These are phyloP conservation scores for Aurifilum marmelostoma DNA, from an alignment of 2,329 filamentous ascomycete genomes.

Conservation along the genomic window DNA sequence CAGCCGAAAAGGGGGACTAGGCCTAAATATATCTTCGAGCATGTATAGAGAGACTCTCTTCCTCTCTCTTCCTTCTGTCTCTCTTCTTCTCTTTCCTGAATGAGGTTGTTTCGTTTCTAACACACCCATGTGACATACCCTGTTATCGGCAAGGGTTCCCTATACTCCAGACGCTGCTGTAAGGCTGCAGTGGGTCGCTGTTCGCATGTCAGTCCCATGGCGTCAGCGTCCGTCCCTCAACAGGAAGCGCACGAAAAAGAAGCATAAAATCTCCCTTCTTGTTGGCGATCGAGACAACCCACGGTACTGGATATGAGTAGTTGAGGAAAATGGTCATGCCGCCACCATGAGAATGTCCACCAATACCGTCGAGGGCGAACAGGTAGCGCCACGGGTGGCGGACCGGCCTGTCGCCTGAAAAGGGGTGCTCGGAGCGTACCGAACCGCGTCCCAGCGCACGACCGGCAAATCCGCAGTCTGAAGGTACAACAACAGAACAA, in stretches of 20 bases:
- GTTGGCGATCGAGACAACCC: not conserved
- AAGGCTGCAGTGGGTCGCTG: conserved; percentile 10
- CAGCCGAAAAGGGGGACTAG: not conserved
- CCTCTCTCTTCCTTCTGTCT: no score
- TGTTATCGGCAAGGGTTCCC: conserved; percentile 8
- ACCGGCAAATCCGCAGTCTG: not conserved
- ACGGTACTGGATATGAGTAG: not conserved
- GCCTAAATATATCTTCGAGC: not conserved
- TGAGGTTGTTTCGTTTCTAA: conserved; percentile 4
- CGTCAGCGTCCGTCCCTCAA: not conserved
- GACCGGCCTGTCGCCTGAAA: conserved; percentile 19
- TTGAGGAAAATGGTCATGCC: not conserved
- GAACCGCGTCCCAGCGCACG: not conserved
- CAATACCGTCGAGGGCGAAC: conserved; percentile 12
- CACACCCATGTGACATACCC: not conserved
- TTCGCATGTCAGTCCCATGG: not conserved
- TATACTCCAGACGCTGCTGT: conserved; percentile 16
- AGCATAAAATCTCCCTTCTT: conserved; percentile 3
- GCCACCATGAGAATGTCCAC: conserved; percentile 20
- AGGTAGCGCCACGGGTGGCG: conserved; percentile 16
- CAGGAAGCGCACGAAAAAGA: not conserved
- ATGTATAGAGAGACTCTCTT: not conserved
- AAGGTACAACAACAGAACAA: not conserved
- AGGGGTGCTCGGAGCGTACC: conserved; percentile 7
- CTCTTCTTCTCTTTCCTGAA: not conserved